Evolutionary conservation across 2,329 filamentous ascomycete genomes (phyloP).

Genomic region (Aspergillus sojae): DNA sequence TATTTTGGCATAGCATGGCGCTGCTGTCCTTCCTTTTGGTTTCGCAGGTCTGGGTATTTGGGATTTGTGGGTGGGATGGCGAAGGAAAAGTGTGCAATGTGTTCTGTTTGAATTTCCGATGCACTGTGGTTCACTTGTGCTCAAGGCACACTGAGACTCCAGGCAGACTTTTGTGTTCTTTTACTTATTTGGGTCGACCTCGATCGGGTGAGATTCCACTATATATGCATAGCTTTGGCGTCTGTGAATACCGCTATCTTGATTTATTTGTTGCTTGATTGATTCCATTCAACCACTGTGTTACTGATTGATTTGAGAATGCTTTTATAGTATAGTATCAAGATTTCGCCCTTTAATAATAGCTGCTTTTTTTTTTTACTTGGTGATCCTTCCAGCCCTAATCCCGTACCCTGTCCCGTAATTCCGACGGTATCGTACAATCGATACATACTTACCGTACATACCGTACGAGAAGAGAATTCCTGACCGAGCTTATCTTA

Average conservation of each 20-base stretch:
- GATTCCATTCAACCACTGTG: slow-evolving; percentile 4
- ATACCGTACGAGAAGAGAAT: neutral
- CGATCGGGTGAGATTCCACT: neutral
- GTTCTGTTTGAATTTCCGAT: slow-evolving; percentile 11
- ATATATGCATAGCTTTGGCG: slow-evolving; percentile 34
- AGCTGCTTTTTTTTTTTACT: neutral
- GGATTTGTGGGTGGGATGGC: slow-evolving; percentile 20
- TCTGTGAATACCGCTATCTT: slow-evolving; percentile 18
- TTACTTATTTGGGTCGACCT: slow-evolving; percentile 1
- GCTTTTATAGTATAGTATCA: slow-evolving; percentile 2
- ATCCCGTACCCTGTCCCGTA: neutral
- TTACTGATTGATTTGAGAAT: slow-evolving; percentile 1
- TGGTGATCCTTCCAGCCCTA: neutral
- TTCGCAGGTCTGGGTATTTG: slow-evolving; percentile 34
- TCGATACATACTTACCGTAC: neutral
- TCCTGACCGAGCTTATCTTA: slow-evolving; percentile 22
- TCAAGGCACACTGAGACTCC: neutral
- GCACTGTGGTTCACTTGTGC: neutral
- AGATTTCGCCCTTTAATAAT: neutral
- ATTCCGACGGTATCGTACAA: neutral
- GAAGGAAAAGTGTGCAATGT: slow-evolving; percentile 23
- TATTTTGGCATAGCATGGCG: slow-evolving; percentile 39
- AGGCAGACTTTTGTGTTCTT: neutral
- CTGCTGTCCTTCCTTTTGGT: slow-evolving; percentile 42
- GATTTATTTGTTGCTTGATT: neutral